Evolutionary conservation across 768 basidiomycete species (phyloP).

Genomic region (Hygrophoropsis aurantiaca): DNA sequence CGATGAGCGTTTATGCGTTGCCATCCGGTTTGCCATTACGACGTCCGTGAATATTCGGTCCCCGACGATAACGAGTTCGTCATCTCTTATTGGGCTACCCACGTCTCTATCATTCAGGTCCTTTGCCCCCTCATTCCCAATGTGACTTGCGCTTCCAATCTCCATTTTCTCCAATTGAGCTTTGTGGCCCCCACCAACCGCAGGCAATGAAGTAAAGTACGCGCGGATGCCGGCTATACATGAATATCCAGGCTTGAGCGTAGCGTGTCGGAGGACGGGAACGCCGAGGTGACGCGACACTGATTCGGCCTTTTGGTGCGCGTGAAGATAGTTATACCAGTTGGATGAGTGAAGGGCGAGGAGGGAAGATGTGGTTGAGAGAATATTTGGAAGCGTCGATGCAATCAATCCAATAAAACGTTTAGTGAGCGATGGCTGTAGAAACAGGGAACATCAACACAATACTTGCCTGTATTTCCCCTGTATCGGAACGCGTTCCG

Average conservation of each 20-base stretch:
- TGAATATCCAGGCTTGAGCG: conserved; percentile 77
- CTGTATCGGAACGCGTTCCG: conserved; percentile 75
- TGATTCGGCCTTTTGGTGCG: conserved; percentile 62
- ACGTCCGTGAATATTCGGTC: conserved; percentile 93
- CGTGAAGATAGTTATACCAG: background rate
- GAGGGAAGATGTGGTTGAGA: too few species aligned
- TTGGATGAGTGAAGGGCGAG: too few species aligned
- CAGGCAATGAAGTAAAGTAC: conserved; percentile 73
- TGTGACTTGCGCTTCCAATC: too few species aligned
- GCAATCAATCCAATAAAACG: too few species aligned
- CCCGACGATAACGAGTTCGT: conserved; percentile 80
- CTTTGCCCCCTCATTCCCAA: too few species aligned
- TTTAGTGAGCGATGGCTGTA: too few species aligned
- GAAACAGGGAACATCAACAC: background rate
- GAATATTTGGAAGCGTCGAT: too few species aligned
- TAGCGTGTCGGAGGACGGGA: conserved; percentile 77
- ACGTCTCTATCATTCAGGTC: too few species aligned
- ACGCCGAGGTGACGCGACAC: conserved; percentile 74
- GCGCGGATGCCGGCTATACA: conserved; percentile 69
- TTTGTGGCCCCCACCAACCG: too few species aligned
- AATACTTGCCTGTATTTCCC: conserved; percentile 71
- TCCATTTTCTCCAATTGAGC: too few species aligned
- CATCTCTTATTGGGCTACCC: conserved; percentile 52
- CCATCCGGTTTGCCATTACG: conserved; percentile 80
- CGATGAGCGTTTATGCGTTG: conserved; percentile 15